Evolutionary conservation across 495 filamentous ascomycete species (phyloP), one percentile per base, ranked within the genome.

Genomic region (Podospora australis): DNA sequence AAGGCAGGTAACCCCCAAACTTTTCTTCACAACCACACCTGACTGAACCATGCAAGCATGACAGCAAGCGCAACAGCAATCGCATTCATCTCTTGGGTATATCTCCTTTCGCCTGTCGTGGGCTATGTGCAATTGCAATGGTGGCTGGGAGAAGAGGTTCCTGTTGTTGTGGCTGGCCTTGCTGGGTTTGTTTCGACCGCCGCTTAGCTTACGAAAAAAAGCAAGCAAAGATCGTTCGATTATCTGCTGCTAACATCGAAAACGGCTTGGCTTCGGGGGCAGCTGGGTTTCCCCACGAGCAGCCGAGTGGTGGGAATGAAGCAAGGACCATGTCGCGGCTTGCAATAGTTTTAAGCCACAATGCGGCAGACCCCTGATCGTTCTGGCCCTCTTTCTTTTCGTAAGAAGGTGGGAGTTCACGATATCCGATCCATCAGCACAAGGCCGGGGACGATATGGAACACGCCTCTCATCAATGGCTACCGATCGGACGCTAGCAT

Each of bases 141-240:
- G 40, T 43, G 21, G 21, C 40, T 43, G 22, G 40, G 22, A 26
- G 32, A 34, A 34, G 32, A 36, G 32, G 32, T 17, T 29, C 32
- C 32, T 16, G 7, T 36, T 16, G 32, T 19, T 41, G 39, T 46
- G 44, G 44, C 44, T 43, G 39, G 23, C 22, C 7, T 23, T 47
- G 13, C 32, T 23, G 22, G 42, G 24, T 32, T 45, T 13, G n/a
- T n/a, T 23, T 35, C 2, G 34, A 8, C 49, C 42, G 43, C 40
- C 49, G 34, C 39, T 40, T 51, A 54, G 52, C 46, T n/a, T n/a
- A n/a, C n/a, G 51, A 46, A 25, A 25, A 58, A 49, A 52, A 49
- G 49, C 39, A 55, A 43, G 34, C 35, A 28, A 19, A 39, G 45
- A 49, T 55, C 38, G 49, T 56, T 48, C 47, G 53, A 59, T 56